These are phyloP conservation scores for Macadamia integrifolia DNA, from an alignment of 164 flowering plant species.

Conservation along the genomic window DNA sequence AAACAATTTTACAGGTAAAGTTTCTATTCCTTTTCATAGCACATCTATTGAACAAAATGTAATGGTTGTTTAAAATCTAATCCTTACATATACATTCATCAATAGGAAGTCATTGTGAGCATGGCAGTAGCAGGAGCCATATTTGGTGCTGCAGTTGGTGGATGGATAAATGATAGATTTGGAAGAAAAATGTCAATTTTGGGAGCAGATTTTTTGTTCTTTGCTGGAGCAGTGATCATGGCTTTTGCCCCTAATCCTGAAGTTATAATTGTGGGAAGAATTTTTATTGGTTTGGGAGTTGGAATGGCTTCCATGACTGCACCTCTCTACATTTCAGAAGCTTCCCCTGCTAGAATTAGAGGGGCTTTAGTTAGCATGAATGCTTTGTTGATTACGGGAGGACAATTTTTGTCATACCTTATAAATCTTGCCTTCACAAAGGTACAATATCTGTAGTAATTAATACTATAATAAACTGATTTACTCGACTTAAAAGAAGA, in stretches of 20 bases:
- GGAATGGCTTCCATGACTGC: conserved; percentile 96
- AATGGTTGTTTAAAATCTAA: background rate
- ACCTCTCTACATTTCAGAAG: conserved; percentile 84
- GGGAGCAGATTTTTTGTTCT: conserved; percentile 68
- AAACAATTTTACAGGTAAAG: conserved; percentile 56
- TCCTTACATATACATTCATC: background rate
- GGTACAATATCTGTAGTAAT: conserved; percentile 20
- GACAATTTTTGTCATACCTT: conserved; percentile 73
- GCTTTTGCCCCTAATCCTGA: conserved; percentile 56
- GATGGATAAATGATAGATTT: conserved; percentile 60
- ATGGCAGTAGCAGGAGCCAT: conserved; percentile 97
- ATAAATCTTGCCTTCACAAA: conserved; percentile 69
- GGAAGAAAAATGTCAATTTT: conserved; percentile 62
- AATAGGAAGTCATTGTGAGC: conserved; percentile 84
- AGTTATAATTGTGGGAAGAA: conserved; percentile 63
- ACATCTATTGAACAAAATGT: background rate
- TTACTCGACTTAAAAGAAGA: background rate
- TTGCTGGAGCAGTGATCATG: conserved; percentile 73
- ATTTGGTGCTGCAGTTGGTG: conserved; percentile 88
- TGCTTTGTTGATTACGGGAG: conserved; percentile 77
- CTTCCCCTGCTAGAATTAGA: conserved; percentile 79
- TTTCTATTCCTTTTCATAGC: background rate
- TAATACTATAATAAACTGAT: background rate
- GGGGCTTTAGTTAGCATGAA: conserved; percentile 89
- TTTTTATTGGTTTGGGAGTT: conserved; percentile 77